Percentiles rank a stretch among this genome's conserved stretches.
These are phyloP conservation scores for Ocimum tenuiflorum DNA, from an alignment of 257 asterid species.

Conservation along the genomic window DNA sequence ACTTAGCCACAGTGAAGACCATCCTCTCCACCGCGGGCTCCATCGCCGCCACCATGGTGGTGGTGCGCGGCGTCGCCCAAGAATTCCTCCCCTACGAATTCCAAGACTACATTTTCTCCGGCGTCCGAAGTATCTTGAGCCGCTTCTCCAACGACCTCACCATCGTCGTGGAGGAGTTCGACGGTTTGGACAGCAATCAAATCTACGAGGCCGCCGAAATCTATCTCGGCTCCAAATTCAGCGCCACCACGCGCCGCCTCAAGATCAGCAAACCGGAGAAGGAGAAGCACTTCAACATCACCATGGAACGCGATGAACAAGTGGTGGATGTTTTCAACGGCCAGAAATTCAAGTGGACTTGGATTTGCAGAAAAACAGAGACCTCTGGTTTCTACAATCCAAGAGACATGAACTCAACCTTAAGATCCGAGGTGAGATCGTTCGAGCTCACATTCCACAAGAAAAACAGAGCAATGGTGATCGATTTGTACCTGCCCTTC, in stretches of 20 bases:
- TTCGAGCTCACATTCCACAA: conserved; percentile 56
- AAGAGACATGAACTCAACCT: conserved; percentile 28
- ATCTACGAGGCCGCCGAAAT: conserved; percentile 52
- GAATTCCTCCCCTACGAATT: conserved; percentile 41
- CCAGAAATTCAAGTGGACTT: conserved; percentile 43
- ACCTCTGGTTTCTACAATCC: conserved; percentile 27
- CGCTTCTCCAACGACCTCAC: conserved; percentile 45
- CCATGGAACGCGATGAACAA: conserved; percentile 42
- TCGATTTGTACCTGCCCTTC: conserved; percentile 39
- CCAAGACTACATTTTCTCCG: conserved; percentile 37
- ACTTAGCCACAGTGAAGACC: conserved; percentile 38
- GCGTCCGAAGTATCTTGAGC: conserved; percentile 27
- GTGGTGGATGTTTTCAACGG: conserved; percentile 32
- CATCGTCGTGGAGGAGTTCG: conserved; percentile 50
- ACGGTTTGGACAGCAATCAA: conserved; percentile 41
- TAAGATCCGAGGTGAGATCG: conserved; percentile 39
- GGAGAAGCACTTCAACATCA: conserved; percentile 32
- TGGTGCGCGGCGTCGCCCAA: conserved; percentile 35
- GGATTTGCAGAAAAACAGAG: conserved; percentile 27
- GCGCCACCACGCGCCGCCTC: conserved; percentile 38
- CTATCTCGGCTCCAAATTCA: conserved; percentile 40
- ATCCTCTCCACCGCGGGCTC: conserved; percentile 44
- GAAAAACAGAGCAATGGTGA: conserved; percentile 32
- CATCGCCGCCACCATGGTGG: conserved; percentile 47
- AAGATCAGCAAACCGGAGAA: conserved; percentile 50